These are phyloP conservation scores for Phialophora verrucosa DNA, from an alignment of 2,329 filamentous ascomycete species.

Conservation along the genomic window DNA sequence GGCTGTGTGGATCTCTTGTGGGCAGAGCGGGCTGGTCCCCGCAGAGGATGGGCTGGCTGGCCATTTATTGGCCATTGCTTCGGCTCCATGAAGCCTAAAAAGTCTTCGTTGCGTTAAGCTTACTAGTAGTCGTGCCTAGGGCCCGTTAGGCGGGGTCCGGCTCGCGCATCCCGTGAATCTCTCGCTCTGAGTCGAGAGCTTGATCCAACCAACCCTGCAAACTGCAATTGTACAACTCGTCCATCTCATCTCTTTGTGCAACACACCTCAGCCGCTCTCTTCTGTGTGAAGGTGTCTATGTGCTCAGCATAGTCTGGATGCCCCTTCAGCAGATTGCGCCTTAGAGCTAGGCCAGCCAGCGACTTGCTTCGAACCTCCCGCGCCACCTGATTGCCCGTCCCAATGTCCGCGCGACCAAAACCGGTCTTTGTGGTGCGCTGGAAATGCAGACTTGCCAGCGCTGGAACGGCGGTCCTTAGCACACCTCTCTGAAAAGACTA, in stretches of 20 bases:
- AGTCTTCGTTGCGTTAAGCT: neutral
- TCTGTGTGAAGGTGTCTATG: neutral
- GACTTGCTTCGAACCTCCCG: neutral
- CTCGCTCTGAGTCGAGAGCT: neutral
- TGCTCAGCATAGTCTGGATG: neutral
- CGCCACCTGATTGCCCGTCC: neutral
- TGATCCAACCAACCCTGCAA: neutral
- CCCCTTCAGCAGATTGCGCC: neutral
- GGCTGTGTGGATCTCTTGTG: neutral
- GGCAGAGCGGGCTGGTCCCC: neutral
- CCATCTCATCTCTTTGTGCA: neutral
- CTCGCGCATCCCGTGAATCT: neutral
- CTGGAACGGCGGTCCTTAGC: neutral
- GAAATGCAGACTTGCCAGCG: neutral
- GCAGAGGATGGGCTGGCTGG: no score
- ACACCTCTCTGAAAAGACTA: neutral
- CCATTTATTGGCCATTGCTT: neutral
- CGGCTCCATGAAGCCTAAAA: neutral
- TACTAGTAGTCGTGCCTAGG: neutral
- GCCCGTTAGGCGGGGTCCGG: neutral
- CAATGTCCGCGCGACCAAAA: neutral
- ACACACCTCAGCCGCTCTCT: neutral
- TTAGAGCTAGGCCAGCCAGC: neutral
- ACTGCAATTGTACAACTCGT: neutral
- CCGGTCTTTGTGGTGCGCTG: neutral